A percentile compares a stretch with the other conserved stretches of the same genome.
phyloP scores from a whole-genome alignment of 148 eudicot genomes.

The Tetragonia tetragonoides region DNA sequence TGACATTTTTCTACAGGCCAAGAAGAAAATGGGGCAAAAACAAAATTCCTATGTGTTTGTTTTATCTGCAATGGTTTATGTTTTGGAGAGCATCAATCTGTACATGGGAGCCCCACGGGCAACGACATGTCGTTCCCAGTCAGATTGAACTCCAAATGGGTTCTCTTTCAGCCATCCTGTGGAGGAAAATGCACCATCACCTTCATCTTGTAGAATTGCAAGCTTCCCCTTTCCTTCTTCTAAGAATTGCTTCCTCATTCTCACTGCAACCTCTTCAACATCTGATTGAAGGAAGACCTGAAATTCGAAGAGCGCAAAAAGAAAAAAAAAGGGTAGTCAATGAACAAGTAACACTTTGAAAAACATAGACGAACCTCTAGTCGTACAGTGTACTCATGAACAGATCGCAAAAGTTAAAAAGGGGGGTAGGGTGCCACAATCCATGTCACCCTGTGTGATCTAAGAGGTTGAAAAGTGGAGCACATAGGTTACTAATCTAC shows the following conservation, averaged over 20 bases:
- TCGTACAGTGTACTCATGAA: too few species aligned
- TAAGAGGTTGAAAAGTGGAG: too few species aligned
- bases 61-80: background rate
- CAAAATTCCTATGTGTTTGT: background rate
- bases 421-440: too few species aligned
- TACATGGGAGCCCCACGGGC: constrained; percentile 76
- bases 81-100: constrained; percentile 58
- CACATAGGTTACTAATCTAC: too few species aligned
- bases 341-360: background rate
- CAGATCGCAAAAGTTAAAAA: too few species aligned
- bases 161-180: constrained; percentile 71
- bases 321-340: background rate
- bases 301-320: background rate
- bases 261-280: constrained; percentile 64
- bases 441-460: too few species aligned
- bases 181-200: constrained; percentile 3
- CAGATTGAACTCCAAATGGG: constrained; percentile 76
- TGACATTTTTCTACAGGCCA: too few species aligned
- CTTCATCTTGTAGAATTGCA: constrained; percentile 25
- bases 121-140: constrained; percentile 86
- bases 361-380: background rate
- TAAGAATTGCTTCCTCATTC: constrained; percentile 73
- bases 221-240: constrained; percentile 63
- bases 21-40: too few species aligned
- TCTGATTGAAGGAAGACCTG: constrained; percentile 94